Conservation (phyloP, 129 eudicot species). For the Flaveria trinervia region DNA sequence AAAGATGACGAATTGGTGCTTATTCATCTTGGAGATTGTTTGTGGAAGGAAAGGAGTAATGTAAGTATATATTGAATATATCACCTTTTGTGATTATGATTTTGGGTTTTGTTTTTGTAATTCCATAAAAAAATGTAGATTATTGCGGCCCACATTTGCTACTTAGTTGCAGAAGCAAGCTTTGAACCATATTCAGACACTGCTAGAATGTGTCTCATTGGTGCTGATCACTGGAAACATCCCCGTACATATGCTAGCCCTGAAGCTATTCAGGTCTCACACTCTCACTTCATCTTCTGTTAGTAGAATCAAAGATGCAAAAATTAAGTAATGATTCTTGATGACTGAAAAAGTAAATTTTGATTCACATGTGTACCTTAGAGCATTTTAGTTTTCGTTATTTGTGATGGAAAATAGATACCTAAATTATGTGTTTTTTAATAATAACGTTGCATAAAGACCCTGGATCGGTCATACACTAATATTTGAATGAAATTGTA, state of each 20-base stretch:
- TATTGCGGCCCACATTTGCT: conserved; percentile 92
- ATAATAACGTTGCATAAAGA: neutral
- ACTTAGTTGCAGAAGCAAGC: conserved; percentile 89
- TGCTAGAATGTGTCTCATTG: conserved; percentile 92
- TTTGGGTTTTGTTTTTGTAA: neutral
- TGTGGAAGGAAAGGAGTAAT: conserved; percentile 45
- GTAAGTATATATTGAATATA: conserved; percentile 26
- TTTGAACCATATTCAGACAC: conserved; percentile 87
- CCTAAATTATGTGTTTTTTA: neutral
- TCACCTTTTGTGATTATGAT: conserved; percentile 20
- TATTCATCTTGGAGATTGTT: conserved; percentile 47
- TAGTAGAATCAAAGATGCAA: neutral
- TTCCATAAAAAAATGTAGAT: conserved; percentile 42
- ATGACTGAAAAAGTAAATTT: conserved; percentile 10
- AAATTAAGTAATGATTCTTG: conserved; percentile 7
- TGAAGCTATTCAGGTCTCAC: conserved; percentile 87
- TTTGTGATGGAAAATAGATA: neutral
- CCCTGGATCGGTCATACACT: neutral
- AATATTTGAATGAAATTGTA: neutral
- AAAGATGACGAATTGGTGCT: conserved; percentile 45
- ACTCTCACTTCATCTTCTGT: conserved; percentile 9
- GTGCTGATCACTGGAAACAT: conserved; percentile 86
- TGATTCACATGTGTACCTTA: neutral
- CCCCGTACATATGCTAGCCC: conserved; percentile 95
- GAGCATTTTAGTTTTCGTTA: neutral